These are phyloP conservation scores for Retiboletus flavoniger DNA, from an alignment of 1,284 basidiomycete genomes.

Conservation along the genomic window DNA sequence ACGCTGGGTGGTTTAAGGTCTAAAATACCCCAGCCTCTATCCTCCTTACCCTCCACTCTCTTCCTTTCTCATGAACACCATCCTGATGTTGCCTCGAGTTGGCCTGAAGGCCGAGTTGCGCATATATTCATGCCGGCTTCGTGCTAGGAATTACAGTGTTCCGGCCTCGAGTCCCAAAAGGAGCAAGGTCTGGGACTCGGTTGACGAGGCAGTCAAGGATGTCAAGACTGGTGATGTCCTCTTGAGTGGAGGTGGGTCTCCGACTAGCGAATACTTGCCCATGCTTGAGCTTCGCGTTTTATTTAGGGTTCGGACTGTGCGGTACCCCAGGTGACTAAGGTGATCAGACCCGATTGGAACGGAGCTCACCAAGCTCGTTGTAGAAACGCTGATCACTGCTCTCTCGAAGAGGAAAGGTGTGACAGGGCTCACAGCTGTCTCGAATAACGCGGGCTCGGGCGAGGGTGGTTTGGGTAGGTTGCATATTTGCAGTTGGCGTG, in stretches of 20 bases:
- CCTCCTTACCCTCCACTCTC: neutral
- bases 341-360: neutral
- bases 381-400: conserved; percentile 80
- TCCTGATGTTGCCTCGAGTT: conserved; percentile 7
- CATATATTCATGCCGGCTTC: conserved; percentile 4
- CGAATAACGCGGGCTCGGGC: conserved; percentile 83
- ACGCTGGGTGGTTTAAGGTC: neutral
- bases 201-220: conserved; percentile 77
- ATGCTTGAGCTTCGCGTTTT: conserved; percentile 4
- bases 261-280: neutral
- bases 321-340: conserved; percentile 62
- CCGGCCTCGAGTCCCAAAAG: conserved; percentile 31
- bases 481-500: neutral
- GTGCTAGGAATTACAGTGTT: conserved; percentile 7
- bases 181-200: conserved; percentile 75
- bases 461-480: conserved; percentile 73
- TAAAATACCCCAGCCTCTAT: neutral
- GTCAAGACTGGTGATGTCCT: conserved; percentile 75
- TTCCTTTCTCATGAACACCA: conserved; percentile 2
- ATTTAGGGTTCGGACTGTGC: conserved; percentile 69
- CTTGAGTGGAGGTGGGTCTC: conserved; percentile 74
- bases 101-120: conserved; percentile 6
- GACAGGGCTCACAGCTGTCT: conserved; percentile 72
- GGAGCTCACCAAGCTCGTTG: neutral
- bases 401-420: conserved; percentile 71